A percentile compares a stretch with the other conserved stretches of the same genome.
Conservation (phyloP, 1,284 basidiomycete genomes). For the Thelephora terrestris region DNA sequence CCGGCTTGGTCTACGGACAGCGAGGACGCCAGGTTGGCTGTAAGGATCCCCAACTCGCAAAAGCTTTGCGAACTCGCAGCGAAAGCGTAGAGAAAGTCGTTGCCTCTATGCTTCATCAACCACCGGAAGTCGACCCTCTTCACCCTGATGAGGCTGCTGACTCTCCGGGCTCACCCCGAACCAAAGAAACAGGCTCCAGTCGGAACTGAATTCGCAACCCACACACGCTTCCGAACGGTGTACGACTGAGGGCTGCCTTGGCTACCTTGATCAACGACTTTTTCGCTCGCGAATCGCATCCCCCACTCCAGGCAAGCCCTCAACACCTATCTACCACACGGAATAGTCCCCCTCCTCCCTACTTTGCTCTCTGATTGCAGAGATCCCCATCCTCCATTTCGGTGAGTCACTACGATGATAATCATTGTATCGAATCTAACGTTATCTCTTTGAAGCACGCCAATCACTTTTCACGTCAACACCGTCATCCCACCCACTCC, state of each 20-base stretch:
- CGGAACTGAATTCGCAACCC: conserved; percentile 27
- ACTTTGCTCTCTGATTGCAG: conserved; percentile 19
- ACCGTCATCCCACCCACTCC: background rate
- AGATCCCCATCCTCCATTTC: background rate
- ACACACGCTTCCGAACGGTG: conserved; percentile 69
- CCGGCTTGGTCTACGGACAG: conserved; percentile 42
- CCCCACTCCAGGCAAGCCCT: conserved; percentile 12
- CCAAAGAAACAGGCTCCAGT: conserved; percentile 18
- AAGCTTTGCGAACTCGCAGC: conserved; percentile 53
- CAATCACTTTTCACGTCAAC: background rate
- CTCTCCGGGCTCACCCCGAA: conserved; percentile 38
- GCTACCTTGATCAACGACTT: conserved; percentile 69
- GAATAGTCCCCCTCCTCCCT: conserved; percentile 25
- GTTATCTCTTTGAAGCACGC: background rate
- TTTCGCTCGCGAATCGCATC: conserved; percentile 59
- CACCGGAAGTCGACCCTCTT: conserved; percentile 33
- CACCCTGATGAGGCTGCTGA: conserved; percentile 25
- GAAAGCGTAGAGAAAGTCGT: conserved; percentile 74
- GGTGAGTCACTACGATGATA: conserved; percentile 5
- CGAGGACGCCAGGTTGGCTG: conserved; percentile 44
- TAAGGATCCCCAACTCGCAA: conserved; percentile 54
- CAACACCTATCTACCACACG: conserved; percentile 1
- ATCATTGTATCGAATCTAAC: background rate
- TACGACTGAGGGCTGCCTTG: conserved; percentile 60
- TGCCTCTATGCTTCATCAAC: conserved; percentile 67